Evolutionary conservation across 2,329 filamentous ascomycete species (phyloP), one percentile per base, ranked within the genome.

Genomic region (Ophiostoma piceae): DNA sequence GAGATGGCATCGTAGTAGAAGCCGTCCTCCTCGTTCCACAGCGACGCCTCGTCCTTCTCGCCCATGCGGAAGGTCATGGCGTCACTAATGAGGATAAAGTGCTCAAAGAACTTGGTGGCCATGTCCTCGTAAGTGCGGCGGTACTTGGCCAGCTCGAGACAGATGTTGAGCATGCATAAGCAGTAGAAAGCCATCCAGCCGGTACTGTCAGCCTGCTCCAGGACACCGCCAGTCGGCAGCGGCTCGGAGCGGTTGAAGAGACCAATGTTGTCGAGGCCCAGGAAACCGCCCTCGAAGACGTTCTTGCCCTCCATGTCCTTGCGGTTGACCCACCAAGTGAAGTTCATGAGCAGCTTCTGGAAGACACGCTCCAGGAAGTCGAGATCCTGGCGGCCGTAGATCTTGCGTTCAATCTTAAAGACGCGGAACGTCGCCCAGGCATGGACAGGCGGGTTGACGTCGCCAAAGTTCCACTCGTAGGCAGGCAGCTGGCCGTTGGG

Each of bases 181-280:
- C 91, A 97, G 82, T 96, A 98, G 79, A 98, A 98, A 11, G 92
- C 94, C 94, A 98, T 98, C 94, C 94, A 98, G 41, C 94, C 94
- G 11, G 94, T 98, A 78, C 93, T 97, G 83, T 98, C 94, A 22
- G 95, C 95, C 81, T 98, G 94, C 79, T 98, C 94, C 9, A 98
- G 86, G 2, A 93, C 90, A 80, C 95, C 94, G 41, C 94, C 94
- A 0, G 95, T 98, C 0, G 94, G 94, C 54, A 98, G 82, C 35
- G 95, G 94, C 78, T 98, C 94, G 0, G 94, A 98, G 65, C 94
- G 91, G 80, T 98, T 98, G 86, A 98, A 98, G 47, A 98, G 82
- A 69, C 95, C 95, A 78, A 98, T 98, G 78, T 98, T 98, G 85
- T 98, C 94, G 68, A 98, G 83, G 65, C 94, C 94, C 8, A 98